Evolutionary conservation across 2,329 filamentous ascomycete genomes (phyloP).

Genomic region (Aspergillus fijiensis): DNA sequence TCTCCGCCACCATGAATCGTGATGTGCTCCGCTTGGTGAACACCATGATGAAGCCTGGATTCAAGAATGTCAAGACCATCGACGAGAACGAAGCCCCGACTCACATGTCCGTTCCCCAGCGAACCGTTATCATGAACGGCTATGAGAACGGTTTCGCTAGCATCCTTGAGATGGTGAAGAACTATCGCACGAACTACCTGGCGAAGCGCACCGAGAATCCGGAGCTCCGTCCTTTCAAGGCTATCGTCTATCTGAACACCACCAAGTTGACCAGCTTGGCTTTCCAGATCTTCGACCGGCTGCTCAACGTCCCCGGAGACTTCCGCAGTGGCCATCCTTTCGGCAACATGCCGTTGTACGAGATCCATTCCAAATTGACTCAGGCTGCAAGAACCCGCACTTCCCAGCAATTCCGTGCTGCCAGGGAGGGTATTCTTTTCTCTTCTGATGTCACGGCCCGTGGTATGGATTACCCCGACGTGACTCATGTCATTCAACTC

Average conservation of each 20-base stretch:
- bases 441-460: constrained; percentile 78
- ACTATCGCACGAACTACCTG: constrained; percentile 52
- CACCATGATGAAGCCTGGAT: constrained; percentile 74
- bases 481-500: constrained; percentile 76
- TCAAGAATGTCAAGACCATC: constrained; percentile 90
- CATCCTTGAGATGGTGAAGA: constrained; percentile 71
- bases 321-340: constrained; percentile 30
- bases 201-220: constrained; percentile 26
- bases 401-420: constrained; percentile 68
- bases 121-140: constrained; percentile 64
- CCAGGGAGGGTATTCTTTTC: constrained; percentile 65
- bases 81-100: constrained; percentile 77
- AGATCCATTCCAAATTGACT: constrained; percentile 77
- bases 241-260: constrained; percentile 88
- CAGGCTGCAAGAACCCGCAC: constrained; percentile 69
- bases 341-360: constrained; percentile 43
- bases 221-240: constrained; percentile 71
- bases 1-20: constrained; percentile 86
- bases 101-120: constrained; percentile 80
- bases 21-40: constrained; percentile 79
- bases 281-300: constrained; percentile 56
- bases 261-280: constrained; percentile 70
- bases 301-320: constrained; percentile 39
- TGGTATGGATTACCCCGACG: constrained; percentile 79
- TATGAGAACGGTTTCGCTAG: constrained; percentile 76